These are phyloP conservation scores for Chaetoceros tenuissimus DNA, from an alignment of 108 stramenopile genomes.

Conservation along the genomic window DNA sequence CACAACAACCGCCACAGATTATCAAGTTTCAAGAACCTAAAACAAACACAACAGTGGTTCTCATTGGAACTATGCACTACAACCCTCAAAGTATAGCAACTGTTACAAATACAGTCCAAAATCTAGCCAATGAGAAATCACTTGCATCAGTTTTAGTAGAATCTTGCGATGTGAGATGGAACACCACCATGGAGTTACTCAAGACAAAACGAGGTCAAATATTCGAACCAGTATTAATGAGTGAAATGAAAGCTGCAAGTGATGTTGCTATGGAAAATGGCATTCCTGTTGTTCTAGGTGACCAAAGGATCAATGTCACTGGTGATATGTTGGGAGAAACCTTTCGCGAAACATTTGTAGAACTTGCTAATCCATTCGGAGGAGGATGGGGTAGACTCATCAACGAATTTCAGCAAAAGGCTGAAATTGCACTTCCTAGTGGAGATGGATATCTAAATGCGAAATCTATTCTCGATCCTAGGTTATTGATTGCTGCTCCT, in stretches of 20 bases:
- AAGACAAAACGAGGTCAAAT: conserved; percentile 9
- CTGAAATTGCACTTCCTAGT: conserved; percentile 38
- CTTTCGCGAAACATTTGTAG: conserved; percentile 32
- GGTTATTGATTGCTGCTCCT: conserved; percentile 32
- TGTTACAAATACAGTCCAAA: conserved; percentile 27
- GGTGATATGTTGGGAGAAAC: conserved; percentile 24
- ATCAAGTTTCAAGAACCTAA: conserved; percentile 48
- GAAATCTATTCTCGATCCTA: conserved; percentile 43
- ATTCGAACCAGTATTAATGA: conserved; percentile 23
- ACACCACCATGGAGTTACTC: conserved; percentile 30
- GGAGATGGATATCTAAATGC: conserved; percentile 29
- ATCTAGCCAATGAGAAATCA: conserved; percentile 18
- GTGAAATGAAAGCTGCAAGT: conserved; percentile 55
- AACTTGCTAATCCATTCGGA: conserved; percentile 22
- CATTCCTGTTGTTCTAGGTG: conserved; percentile 51
- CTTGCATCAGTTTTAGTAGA: conserved; percentile 55
- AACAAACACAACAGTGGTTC: conserved; percentile 34
- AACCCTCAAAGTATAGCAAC: conserved; percentile 53
- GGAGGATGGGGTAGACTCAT: conserved; percentile 42
- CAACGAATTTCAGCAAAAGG: conserved; percentile 20
- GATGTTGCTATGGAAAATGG: conserved; percentile 34
- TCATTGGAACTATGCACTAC: conserved; percentile 55
- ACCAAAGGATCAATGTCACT: conserved; percentile 57
- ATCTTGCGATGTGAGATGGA: conserved; percentile 56
- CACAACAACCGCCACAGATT: too few species aligned